Base-by-base conservation (phyloP, 2,329 filamentous ascomycete species). In the Alternaria gaisen region DNA sequence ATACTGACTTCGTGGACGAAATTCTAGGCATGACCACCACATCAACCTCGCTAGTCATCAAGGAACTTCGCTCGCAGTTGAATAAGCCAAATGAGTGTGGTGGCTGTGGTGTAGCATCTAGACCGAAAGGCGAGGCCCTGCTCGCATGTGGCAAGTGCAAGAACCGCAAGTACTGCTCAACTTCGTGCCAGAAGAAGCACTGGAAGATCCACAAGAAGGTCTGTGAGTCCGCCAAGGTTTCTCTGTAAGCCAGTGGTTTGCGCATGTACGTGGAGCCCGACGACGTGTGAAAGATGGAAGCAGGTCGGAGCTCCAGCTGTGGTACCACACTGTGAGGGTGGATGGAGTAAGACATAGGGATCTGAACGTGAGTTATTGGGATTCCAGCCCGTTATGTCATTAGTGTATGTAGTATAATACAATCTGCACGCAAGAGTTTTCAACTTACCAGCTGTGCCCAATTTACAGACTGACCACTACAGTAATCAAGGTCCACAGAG, bases 181-280 rank as follows among this genome's bases (percentile, higher is more conserved):
- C 53, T 24, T 64, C 58, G 22, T 78, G 74, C 50, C 74, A 77
- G 61, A 74, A 71, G 56, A 65, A 69, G 43, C 64, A 72, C 44
- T 77, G 75, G 74, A 73, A 71, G 64, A 44, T 63, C 10, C 76
- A 78, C 67, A 76, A 76, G 67, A 74, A 70, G 53, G 54, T 67
- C 11, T 76, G 74, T 34, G 63, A 51, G 10, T 16, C 42, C 16
- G 32, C 26, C n/a, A 43, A 38, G 18, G 38, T 30, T 14, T 51
- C 3, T 2, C 3, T 20, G 24, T 34, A 53, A 36, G 30, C 46
- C 9, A 22, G 4, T 34, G 46, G 30, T 32, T 16, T 48, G 7
- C 28, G n/a, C 8, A 48, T 16, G 28, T 32, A 22, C 3, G 18
- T 32, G 28, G 12, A 18, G 5, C 20, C 30, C 18, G 12, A 16